Evolutionary conservation across 2,329 filamentous ascomycete genomes (phyloP).

Genomic region (Neopestalotiopsis sp.): DNA sequence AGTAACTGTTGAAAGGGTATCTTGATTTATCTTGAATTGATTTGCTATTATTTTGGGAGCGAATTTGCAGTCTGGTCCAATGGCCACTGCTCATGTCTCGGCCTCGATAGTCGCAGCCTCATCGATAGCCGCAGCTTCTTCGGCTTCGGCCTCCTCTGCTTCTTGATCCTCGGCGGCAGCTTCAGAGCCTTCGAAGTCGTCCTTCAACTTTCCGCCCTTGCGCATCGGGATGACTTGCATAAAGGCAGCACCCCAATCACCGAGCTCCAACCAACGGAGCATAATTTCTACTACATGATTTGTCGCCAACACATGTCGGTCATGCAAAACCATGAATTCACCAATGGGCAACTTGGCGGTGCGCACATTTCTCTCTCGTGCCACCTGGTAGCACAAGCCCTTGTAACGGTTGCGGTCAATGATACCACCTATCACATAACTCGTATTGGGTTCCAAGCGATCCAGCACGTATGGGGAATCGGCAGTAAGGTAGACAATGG

Average conservation of each 20-base stretch:
- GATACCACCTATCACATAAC: slow-evolving; percentile 90
- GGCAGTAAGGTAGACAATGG: slow-evolving; percentile 85
- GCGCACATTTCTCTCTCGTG: slow-evolving; percentile 74
- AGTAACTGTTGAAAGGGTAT: too few species aligned
- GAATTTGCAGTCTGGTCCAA: neutral
- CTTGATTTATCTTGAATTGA: neutral
- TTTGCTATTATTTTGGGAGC: neutral
- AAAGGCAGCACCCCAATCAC: slow-evolving; percentile 92
- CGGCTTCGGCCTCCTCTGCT: slow-evolving; percentile 2
- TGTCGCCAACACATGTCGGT: slow-evolving; percentile 83
- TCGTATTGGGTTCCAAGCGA: slow-evolving; percentile 83
- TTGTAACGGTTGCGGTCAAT: slow-evolving; percentile 98
- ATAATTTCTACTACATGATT: slow-evolving; percentile 98
- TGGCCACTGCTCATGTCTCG: neutral
- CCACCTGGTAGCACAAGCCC: slow-evolving; percentile 86
- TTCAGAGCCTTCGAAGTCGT: slow-evolving; percentile 29
- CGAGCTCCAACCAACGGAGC: slow-evolving; percentile 87
- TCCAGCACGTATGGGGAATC: slow-evolving; percentile 88
- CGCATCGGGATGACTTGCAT: slow-evolving; percentile 85
- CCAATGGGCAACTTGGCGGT: slow-evolving; percentile 94
- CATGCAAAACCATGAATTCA: slow-evolving; percentile 92
- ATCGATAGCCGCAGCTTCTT: neutral
- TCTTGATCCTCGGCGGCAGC: slow-evolving; percentile 17
- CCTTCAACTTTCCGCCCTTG: slow-evolving; percentile 77
- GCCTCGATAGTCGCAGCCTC: neutral